A percentile compares a stretch with the other conserved stretches of the same genome.
Evolutionary conservation across 257 asterid genomes (phyloP).

Genomic region (Phtheirospermum japonicum): DNA sequence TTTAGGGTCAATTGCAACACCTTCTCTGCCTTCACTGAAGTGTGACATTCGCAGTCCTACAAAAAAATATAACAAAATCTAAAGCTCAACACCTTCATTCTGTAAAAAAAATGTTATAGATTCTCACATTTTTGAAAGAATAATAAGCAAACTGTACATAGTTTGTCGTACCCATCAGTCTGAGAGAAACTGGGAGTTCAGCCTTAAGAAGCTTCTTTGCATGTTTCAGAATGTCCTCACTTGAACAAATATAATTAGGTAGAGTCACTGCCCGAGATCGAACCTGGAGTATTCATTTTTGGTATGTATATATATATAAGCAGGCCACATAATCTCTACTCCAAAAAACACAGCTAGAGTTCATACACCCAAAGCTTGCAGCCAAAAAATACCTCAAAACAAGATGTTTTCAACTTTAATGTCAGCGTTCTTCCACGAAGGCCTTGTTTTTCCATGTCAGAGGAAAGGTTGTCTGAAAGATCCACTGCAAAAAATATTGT

Average conservation of each 20-base stretch:
- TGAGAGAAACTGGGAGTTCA: constrained; percentile 82
- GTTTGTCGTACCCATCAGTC: constrained; percentile 73
- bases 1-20: constrained; percentile 57
- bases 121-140: neutral
- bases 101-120: neutral
- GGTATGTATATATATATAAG: constrained; percentile 8
- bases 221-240: constrained; percentile 77
- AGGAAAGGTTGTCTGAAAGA: constrained; percentile 79
- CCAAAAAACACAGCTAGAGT: constrained; percentile 6
- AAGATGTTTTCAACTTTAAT: constrained; percentile 78
- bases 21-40: constrained; percentile 59
- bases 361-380: neutral
- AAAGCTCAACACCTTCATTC: constrained; percentile 9
- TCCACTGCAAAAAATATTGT: constrained; percentile 51
- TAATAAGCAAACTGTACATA: constrained; percentile 10
- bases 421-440: constrained; percentile 87
- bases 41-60: constrained; percentile 88
- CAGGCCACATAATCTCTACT: constrained; percentile 13
- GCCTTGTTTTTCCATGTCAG: constrained; percentile 74
- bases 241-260: constrained; percentile 57
- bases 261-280: constrained; percentile 88
- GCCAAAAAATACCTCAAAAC: constrained; percentile 67
- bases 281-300: constrained; percentile 51
- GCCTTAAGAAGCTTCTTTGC: constrained; percentile 88
- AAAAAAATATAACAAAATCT: constrained; percentile 17